Evolutionary conservation across 148 eudicot genomes (phyloP).

Genomic region (Camellia granthamiana): DNA sequence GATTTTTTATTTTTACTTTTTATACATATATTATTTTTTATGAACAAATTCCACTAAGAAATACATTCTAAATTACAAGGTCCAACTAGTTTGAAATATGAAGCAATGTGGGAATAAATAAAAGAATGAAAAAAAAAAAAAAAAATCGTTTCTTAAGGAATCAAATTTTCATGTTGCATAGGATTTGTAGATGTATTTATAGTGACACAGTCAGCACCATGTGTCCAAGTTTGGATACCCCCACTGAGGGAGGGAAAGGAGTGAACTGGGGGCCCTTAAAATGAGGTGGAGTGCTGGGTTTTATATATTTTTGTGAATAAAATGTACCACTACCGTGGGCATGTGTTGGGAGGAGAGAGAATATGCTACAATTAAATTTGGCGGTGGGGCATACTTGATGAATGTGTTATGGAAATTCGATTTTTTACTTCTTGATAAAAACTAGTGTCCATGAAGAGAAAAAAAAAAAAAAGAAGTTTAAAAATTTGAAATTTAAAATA

Average conservation of each 20-base stretch:
- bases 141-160: neutral
- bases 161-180: neutral
- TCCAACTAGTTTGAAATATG: neutral
- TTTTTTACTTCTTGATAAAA: too few species aligned
- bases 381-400: too few species aligned
- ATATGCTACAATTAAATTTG: too few species aligned
- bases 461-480: too few species aligned
- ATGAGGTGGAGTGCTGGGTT: neutral
- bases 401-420: too few species aligned
- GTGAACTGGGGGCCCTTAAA: slow-evolving; percentile 8
- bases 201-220: too few species aligned
- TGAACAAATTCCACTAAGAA: neutral
- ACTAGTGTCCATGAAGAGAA: too few species aligned
- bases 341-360: too few species aligned
- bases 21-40: neutral
- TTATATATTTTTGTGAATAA: neutral
- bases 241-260: neutral
- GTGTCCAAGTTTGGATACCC: neutral
- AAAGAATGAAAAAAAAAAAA: too few species aligned
- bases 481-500: too few species aligned
- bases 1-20: neutral
- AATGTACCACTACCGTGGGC: neutral
- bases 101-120: neutral
- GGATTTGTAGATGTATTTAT: neutral
- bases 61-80: too few species aligned